Evolutionary conservation across 768 basidiomycete species (phyloP), one percentile per base, ranked within the genome.

Genomic region (Pleurotus sapidus): DNA sequence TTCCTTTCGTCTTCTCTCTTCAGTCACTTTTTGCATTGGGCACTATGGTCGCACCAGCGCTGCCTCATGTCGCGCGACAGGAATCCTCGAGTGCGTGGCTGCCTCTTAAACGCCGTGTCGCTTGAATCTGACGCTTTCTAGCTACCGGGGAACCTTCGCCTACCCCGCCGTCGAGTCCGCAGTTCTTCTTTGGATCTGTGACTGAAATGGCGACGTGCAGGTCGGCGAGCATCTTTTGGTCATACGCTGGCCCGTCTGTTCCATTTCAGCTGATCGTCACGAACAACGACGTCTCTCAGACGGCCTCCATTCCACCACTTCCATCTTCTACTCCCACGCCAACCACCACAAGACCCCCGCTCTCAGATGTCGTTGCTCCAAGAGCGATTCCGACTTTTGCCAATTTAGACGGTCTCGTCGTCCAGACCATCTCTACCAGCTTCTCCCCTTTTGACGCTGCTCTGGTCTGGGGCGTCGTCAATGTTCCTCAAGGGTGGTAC

Each of bases 401-500:
- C 14, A 37, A 18, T 37, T 46, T 59, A 11, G 39, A 50, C 24
- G 55, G 57, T 15, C 25, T 40, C 24, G 50, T 74, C 12, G 57
- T 64, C 1, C 46, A 65, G 2, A 48, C 49, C 12, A 49, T 84
- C 25, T 70, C 59, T 12, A 57, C 59, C 0, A 63, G 64, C 6
- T 46, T 76, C n/a, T 62, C 70, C 54, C 70, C 80, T 3, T 24
- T 49, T 11, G 23, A 14, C 1, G 5, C 9, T 0, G 56, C 54
- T 15, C 83, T 69, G 66, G 67, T 62, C 3, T 85, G 86, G 84
- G 3, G 65, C 1, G 46, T 68, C 2, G 82, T 87, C 48, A 72
- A 73, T 57, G 66, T 84, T 20, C 65, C 78, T 0, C 67, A 73
- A 53, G 85, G 85, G 3, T 77, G 73, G 74, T 87, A 87, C 61